Conservation (phyloP, 2,329 filamentous ascomycete genomes). For the Torrubiellomyces zombiae region DNA sequence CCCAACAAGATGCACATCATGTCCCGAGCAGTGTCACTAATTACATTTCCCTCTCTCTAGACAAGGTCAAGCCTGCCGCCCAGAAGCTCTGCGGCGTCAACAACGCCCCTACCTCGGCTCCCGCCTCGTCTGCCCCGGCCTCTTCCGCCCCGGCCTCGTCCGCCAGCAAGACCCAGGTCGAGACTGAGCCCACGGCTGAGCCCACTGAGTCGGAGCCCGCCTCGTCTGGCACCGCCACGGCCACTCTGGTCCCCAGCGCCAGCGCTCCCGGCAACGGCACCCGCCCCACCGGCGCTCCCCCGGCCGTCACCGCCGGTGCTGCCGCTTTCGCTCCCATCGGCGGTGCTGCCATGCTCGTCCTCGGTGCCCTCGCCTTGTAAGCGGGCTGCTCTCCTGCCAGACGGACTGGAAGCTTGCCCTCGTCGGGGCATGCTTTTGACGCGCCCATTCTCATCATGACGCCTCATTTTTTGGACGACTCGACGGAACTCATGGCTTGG, state of each 20-base stretch:
- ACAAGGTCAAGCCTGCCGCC: conserved; percentile 21
- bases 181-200: conserved; percentile 4
- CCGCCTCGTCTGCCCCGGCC: conserved; percentile 2
- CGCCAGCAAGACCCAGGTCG: conserved; percentile 4
- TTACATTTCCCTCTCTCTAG: conserved; percentile 12
- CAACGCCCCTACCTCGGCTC: conserved; percentile 3
- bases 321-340: conserved; percentile 14
- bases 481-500: too few relatives aligned
- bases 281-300: conserved; percentile 3
- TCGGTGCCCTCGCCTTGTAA: conserved; percentile 21
- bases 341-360: conserved; percentile 15
- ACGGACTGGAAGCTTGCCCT: too few relatives aligned
- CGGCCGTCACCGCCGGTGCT: conserved; percentile 13
- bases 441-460: too few relatives aligned
- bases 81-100: conserved; percentile 15
- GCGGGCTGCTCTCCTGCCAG: too few relatives aligned
- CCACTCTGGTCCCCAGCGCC: conserved; percentile 5
- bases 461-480: too few relatives aligned
- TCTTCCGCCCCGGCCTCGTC: conserved; percentile 3
- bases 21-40: too few relatives aligned
- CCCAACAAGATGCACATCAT: too few relatives aligned
- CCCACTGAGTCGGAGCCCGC: conserved; percentile 4
- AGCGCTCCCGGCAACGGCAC: conserved; percentile 7
- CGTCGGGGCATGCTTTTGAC: too few relatives aligned
- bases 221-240: conserved; percentile 4